phyloP scores from a whole-genome alignment of 2,329 filamentous ascomycete genomes.

The Apiospora arundinis region DNA sequence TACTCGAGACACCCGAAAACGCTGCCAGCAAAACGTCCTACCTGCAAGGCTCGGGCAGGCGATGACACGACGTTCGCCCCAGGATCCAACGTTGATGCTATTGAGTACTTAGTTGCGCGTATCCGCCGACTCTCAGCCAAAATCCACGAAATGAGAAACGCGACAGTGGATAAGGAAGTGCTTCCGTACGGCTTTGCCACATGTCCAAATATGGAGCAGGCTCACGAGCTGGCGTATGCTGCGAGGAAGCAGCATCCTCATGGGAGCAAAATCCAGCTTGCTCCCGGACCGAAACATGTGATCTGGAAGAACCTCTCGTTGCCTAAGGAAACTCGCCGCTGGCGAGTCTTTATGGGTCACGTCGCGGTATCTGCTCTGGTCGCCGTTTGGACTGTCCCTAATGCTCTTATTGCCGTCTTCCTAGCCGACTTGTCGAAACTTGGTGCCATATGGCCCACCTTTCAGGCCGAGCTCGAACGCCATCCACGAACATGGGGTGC shows the following conservation, averaged over 20 bases:
- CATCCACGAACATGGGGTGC: slow-evolving; percentile 79
- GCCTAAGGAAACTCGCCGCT: slow-evolving; percentile 68
- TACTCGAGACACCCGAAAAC: slow-evolving; percentile 88
- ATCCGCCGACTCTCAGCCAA: slow-evolving; percentile 83
- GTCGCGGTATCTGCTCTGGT: slow-evolving; percentile 87
- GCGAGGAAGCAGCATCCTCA: slow-evolving; percentile 81
- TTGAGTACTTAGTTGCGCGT: slow-evolving; percentile 87
- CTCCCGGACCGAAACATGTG: slow-evolving; percentile 86
- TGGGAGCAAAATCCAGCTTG: slow-evolving; percentile 77
- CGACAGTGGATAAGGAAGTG: slow-evolving; percentile 85
- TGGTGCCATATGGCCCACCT: slow-evolving; percentile 78
- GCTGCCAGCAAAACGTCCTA: slow-evolving; percentile 77
- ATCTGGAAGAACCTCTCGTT: slow-evolving; percentile 95
- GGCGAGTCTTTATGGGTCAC: slow-evolving; percentile 77
- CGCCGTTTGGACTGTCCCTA: slow-evolving; percentile 86
- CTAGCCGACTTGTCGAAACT: slow-evolving; percentile 84
- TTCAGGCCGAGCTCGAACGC: slow-evolving; percentile 65
- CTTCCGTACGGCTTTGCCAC: slow-evolving; percentile 95
- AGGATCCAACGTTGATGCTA: slow-evolving; percentile 85
- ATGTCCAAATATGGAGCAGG: slow-evolving; percentile 86
- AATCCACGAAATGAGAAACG: slow-evolving; percentile 81
- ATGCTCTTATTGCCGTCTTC: slow-evolving; percentile 94
- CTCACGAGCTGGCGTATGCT: slow-evolving; percentile 85
- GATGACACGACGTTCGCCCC: slow-evolving; percentile 68
- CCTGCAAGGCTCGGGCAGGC: slow-evolving; percentile 80